Base-by-base conservation (phyloP, 768 basidiomycete genomes). In the Boletales sp. region DNA sequence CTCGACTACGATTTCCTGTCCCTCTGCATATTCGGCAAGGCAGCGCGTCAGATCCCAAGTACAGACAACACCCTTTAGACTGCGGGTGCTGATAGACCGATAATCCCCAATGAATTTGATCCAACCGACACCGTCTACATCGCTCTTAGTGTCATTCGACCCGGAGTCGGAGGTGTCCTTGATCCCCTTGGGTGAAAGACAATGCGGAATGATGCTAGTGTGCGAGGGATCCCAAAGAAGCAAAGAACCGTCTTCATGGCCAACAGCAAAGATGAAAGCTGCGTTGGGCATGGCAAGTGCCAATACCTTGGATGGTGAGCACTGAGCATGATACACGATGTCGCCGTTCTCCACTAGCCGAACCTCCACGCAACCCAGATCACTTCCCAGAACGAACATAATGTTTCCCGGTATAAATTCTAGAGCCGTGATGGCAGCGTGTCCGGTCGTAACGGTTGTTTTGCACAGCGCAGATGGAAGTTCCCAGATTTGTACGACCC, bases 401-500 rank as follows among this genome's bases (percentile, higher is more conserved):
- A n/a, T 9, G 19, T 30, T 46, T 28, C 57, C 56, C 7, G 56
- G 49, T 18, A 58, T 9, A 17, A 57, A 46, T 44, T 54, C 56
- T 10, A 58, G 48, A 17, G 49, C 44, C 9, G 53, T 55, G 47
- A 58, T 41, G 13, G 49, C 31, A 4, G 18, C 28, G 44, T 58
- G 52, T 17, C 45, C 57, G 10, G 57, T 58, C 35, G 4, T 31
- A 41, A 58, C 45, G 11, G 41, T 55, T 17, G 39, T 31, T 39
- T 38, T 54, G 45, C 47, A 54, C 3, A 44, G 13, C 8, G 19
- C 33, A 3, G 51, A 60, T 9, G 58, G 52, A 15, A 54, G 32
- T 31, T 54, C 55, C 59, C 59, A 60, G 48, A 60, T 18, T 42
- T 60, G 48, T 17, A 54, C 47, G 28, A 39, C n/a, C n/a, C 58